Percentiles rank a stretch among this genome's conserved stretches.
These are phyloP conservation scores for Huntiella savannae DNA, from an alignment of 2,329 filamentous ascomycete species.

Conservation along the genomic window DNA sequence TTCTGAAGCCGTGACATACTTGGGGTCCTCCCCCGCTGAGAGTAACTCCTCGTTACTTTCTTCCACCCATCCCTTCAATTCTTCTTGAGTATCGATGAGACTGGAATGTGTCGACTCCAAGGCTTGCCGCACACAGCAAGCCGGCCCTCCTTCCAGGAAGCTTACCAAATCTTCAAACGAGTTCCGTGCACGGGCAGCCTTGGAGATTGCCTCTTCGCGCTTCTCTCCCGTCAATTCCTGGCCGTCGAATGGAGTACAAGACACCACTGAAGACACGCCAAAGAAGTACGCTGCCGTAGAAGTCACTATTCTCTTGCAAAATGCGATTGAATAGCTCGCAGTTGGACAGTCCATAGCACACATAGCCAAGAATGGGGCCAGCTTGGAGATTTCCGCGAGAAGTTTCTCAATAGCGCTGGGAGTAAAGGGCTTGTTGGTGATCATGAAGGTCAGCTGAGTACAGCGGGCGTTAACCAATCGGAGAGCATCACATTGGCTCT, in stretches of 20 bases:
- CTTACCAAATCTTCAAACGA: no score
- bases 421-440: conserved; percentile 75
- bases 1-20: background rate
- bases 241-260: background rate
- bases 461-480: conserved; percentile 61
- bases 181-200: background rate
- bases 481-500: conserved; percentile 33
- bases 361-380: conserved; percentile 57
- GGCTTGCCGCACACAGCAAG: no score
- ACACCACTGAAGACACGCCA: conserved; percentile 42
- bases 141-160: no score
- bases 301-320: conserved; percentile 43
- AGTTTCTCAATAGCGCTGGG: conserved; percentile 54
- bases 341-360: conserved; percentile 47
- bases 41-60: conserved; percentile 38
- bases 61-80: conserved; percentile 21
- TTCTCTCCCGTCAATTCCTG: background rate
- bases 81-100: no score
- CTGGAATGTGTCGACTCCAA: no score
- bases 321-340: conserved; percentile 39
- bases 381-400: conserved; percentile 50
- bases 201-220: background rate
- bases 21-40: background rate
- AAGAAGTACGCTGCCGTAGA: conserved; percentile 39
- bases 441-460: conserved; percentile 71